Evolutionary conservation across 805 yeast species (phyloP).

Genomic region (Hanseniaspora nectarophila): DNA sequence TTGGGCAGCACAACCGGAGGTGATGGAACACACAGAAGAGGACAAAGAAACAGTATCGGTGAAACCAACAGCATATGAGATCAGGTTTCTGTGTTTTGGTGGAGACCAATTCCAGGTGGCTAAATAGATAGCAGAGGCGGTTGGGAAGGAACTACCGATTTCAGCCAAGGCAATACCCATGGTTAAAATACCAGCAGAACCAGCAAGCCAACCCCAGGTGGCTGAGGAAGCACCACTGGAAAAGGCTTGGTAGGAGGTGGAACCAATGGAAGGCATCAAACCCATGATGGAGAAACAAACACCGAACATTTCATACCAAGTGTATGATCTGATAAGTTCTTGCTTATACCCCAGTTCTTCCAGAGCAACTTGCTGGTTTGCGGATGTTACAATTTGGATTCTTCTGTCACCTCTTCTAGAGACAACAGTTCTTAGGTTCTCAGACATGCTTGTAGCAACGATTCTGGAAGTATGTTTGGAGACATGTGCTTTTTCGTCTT

Average conservation of each 20-base stretch:
- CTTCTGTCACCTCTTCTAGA: constrained; percentile 20
- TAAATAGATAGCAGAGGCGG: constrained; percentile 58
- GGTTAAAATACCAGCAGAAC: constrained; percentile 41
- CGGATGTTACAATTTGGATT: constrained; percentile 18
- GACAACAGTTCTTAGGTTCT: constrained; percentile 16
- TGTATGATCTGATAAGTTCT: constrained; percentile 48
- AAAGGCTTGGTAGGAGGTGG: constrained; percentile 25
- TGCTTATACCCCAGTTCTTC: constrained; percentile 50
- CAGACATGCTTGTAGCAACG: neutral
- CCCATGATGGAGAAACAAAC: constrained; percentile 61
- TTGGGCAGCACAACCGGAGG: constrained; percentile 51
- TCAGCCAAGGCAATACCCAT: constrained; percentile 51
- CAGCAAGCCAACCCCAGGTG: constrained; percentile 59
- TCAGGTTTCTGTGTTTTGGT: constrained; percentile 33
- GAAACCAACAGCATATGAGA: constrained; percentile 51
- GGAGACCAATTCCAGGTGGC: constrained; percentile 57
- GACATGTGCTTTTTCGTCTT: neutral
- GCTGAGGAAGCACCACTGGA: constrained; percentile 46
- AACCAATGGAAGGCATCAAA: constrained; percentile 48
- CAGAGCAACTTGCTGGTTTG: constrained; percentile 18
- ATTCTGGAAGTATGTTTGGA: neutral
- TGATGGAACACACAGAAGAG: constrained; percentile 52
- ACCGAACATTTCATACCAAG: constrained; percentile 52
- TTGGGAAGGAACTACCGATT: constrained; percentile 52
- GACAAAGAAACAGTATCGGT: constrained; percentile 54